Base-by-base conservation (phyloP, 352 stramenopile species). In the Globisporangium nagaii region DNA sequence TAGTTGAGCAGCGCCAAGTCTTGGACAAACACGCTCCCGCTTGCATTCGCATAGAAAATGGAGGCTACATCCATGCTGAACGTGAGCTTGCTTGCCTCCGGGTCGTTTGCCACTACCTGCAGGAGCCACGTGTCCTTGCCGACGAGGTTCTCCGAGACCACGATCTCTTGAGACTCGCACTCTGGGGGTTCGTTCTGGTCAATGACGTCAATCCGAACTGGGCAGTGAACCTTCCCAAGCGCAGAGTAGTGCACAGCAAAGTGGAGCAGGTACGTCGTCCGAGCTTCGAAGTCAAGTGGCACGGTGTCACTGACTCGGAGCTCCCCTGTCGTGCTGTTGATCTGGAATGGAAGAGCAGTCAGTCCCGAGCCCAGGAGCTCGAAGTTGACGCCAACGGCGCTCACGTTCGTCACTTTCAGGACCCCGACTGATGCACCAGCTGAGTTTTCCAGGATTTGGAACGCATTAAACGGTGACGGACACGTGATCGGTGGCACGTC, bases 151-250 rank as follows among this genome's bases (percentile, higher is more conserved):
- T 84, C 75, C 4, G 52, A 36, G 17, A 84, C 13, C 9, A 51
- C 25, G 2, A 58, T 27, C 15, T 58, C 53, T 28, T 74, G 36
- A 10, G 17, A 8, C 11, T 10, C n/a, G 27, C 75, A 86, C 15
- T 25, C 39, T 9, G 75, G 75, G 17, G 75, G 62, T 28, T 86
- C 75, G 49, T 84, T 65, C 35, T 82, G 60, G 44, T 86, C 62
- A 20, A 82, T 41, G 22, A 86, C 60, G 2, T 59, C 52, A 24
- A 86, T 52, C 15, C 53, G 36, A 9, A 75, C 41, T 13, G 58
- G 47, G 20, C 75, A 86, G 2, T 66, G 62, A 28, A 86, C 75
- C 30, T 71, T 76, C 13, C 66, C 25, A 12, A 41, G 34, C 17
- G 51, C 24, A 2, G 62, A 63, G 59, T 80, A 80, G 45, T 62